Evolutionary conservation across 192 early-diverging fungal species (phyloP).

Genomic region (Spizellomyces sp.): DNA sequence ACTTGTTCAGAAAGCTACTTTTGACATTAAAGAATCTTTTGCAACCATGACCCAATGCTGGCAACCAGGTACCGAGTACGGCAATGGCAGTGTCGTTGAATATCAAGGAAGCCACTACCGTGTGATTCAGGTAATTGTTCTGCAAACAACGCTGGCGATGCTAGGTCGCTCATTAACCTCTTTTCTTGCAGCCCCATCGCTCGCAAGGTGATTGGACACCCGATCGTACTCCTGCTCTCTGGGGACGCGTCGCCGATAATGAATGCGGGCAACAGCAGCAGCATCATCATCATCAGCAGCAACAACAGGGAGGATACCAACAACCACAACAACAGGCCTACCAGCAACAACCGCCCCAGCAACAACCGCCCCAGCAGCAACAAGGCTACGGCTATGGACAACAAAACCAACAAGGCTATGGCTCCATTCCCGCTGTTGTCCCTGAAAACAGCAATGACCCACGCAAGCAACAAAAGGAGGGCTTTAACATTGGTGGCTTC

Average conservation of each 20-base stretch:
- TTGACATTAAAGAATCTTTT: neutral
- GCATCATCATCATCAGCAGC: slow-evolving; percentile 8
- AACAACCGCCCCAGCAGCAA: slow-evolving; percentile 23
- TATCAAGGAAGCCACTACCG: slow-evolving; percentile 20
- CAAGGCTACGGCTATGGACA: slow-evolving; percentile 1
- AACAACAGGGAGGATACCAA: slow-evolving; percentile 18
- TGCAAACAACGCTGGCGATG: neutral
- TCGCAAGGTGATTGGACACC: slow-evolving; percentile 32
- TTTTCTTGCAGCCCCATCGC: slow-evolving; percentile 13
- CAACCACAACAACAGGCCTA: neutral
- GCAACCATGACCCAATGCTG: slow-evolving; percentile 27
- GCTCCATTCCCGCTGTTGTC: slow-evolving; percentile 7
- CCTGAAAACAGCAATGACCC: slow-evolving; percentile 22
- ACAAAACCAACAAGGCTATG: neutral
- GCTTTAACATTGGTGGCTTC: slow-evolving; percentile 13
- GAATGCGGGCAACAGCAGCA: slow-evolving; percentile 2
- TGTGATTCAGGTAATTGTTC: slow-evolving; percentile 31
- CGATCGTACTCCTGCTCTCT: slow-evolving; percentile 26
- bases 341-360: neutral
- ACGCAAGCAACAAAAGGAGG: slow-evolving; percentile 20
- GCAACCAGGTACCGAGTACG: slow-evolving; percentile 28
- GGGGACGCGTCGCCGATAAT: slow-evolving; percentile 14
- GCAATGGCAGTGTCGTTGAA: slow-evolving; percentile 18
- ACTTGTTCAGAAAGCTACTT: neutral
- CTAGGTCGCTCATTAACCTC: neutral